These are phyloP conservation scores for Cenococcum geophilum DNA, from an alignment of 495 filamentous ascomycete species.

Conservation along the genomic window DNA sequence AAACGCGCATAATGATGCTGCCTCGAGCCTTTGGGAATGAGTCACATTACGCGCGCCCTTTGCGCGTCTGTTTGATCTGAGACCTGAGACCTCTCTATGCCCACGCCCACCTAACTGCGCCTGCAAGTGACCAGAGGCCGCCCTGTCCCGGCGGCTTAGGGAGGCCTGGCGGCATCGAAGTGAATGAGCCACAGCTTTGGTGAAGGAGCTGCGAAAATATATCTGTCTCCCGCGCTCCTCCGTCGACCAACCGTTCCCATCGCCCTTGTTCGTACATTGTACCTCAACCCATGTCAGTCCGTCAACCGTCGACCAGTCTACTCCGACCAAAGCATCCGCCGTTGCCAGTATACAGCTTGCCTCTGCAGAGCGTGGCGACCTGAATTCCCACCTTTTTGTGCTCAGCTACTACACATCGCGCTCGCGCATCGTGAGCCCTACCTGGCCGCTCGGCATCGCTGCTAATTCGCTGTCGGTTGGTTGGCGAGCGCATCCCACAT, in stretches of 20 bases:
- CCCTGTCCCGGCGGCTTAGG: conserved; percentile 17
- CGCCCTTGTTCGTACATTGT: neutral
- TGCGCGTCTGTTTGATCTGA: conserved; percentile 14
- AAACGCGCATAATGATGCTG: neutral
- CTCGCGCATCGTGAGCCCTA: conserved; percentile 2
- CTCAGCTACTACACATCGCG: neutral
- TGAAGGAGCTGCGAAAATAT: neutral
- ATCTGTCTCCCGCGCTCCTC: neutral
- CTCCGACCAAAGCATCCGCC: too few species aligned
- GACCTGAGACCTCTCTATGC: conserved; percentile 14
- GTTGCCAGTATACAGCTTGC: neutral
- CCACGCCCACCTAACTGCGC: neutral
- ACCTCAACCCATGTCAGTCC: too few species aligned
- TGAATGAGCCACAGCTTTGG: neutral
- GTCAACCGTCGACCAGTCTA: too few species aligned
- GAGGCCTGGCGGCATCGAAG: neutral
- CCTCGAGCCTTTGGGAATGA: conserved; percentile 4
- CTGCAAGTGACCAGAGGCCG: conserved; percentile 24
- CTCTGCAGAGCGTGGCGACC: neutral
- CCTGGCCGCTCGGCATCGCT: neutral
- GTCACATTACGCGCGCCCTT: conserved; percentile 23
- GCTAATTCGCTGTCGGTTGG: neutral
- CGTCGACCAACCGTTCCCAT: neutral
- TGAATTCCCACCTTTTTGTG: neutral
- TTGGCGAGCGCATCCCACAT: conserved; percentile 4